Percentiles rank a stretch among this genome's conserved stretches.
Conservation (phyloP, 1,139 yeast genomes). For the Wickerhamomyces sp. region DNA sequence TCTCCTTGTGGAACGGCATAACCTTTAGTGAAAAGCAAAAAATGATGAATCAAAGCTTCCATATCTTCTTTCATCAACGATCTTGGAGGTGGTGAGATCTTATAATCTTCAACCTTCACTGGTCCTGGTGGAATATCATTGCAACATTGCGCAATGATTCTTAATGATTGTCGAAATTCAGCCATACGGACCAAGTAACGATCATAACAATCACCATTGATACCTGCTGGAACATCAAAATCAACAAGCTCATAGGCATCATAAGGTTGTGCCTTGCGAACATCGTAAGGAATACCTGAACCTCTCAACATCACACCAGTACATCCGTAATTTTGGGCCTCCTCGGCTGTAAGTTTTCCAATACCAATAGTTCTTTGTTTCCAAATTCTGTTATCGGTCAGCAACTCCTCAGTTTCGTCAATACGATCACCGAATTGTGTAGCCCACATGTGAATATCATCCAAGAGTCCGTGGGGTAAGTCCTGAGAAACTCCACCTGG, state of each 20-base stretch:
- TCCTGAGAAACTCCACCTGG: slow-evolving; percentile 94
- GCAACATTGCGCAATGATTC: slow-evolving; percentile 86
- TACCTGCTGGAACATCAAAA: slow-evolving; percentile 82
- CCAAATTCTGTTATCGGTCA: slow-evolving; percentile 92
- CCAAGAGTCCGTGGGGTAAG: slow-evolving; percentile 78
- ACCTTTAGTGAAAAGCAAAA: slow-evolving; percentile 83
- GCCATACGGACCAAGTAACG: slow-evolving; percentile 86
- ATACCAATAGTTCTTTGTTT: slow-evolving; percentile 80
- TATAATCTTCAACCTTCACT: slow-evolving; percentile 85
- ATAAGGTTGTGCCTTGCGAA: slow-evolving; percentile 84
- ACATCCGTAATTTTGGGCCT: slow-evolving; percentile 75
- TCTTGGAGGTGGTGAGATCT: slow-evolving; percentile 81
- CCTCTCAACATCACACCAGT: slow-evolving; percentile 92
- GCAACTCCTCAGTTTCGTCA: slow-evolving; percentile 85
- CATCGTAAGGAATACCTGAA: slow-evolving; percentile 82
- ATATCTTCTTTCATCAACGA: slow-evolving; percentile 82
- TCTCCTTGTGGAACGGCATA: slow-evolving; percentile 88
- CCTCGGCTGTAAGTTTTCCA: slow-evolving; percentile 80
- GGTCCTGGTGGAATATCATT: slow-evolving; percentile 94
- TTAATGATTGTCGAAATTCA: slow-evolving; percentile 85
- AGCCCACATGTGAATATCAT: slow-evolving; percentile 94
- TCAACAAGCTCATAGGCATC: slow-evolving; percentile 87
- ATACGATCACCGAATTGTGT: slow-evolving; percentile 92
- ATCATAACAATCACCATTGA: slow-evolving; percentile 88
- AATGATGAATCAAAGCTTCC: slow-evolving; percentile 91